Conservation (phyloP, 768 basidiomycete species). For the Inosperma sp. region DNA sequence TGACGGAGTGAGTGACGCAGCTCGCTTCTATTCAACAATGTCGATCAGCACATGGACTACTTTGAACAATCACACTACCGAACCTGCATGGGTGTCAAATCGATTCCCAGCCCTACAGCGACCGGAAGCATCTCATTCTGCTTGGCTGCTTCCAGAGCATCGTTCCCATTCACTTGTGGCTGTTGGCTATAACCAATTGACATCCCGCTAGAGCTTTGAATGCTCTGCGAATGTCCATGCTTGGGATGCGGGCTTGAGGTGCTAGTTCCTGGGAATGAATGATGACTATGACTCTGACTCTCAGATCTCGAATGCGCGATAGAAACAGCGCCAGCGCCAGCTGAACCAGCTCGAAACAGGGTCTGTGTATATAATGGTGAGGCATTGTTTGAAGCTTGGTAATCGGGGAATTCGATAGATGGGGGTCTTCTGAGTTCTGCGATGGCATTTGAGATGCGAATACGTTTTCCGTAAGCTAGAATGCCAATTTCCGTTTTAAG, state of each 20-base stretch:
- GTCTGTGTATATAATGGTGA: constrained; percentile 27
- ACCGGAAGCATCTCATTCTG: constrained; percentile 3
- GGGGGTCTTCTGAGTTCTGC: constrained; percentile 76
- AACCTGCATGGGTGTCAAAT: constrained; percentile 13
- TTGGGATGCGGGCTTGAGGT: constrained; percentile 9
- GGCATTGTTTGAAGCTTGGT: constrained; percentile 27
- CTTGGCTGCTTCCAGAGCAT: not conserved
- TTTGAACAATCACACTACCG: no score
- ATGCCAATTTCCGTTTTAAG: constrained; percentile 95
- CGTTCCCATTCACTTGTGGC: not conserved
- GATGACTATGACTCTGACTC: constrained; percentile 42
- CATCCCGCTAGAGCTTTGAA: constrained; percentile 43
- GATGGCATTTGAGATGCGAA: constrained; percentile 91
- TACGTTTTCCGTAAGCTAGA: constrained; percentile 88
- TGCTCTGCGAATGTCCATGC: constrained; percentile 29
- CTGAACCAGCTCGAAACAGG: constrained; percentile 8
- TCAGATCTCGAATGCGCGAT: constrained; percentile 37
- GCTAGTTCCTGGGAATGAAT: constrained; percentile 40
- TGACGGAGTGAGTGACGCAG: constrained; percentile 50
- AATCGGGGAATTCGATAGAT: constrained; percentile 53
- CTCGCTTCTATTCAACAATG: constrained; percentile 38
- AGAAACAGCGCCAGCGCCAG: not conserved
- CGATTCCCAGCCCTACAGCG: constrained; percentile 25
- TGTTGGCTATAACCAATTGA: constrained; percentile 22
- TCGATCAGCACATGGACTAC: no score